These are phyloP conservation scores for Fusarium verrucosum DNA, from an alignment of 2,329 filamentous ascomycete species.

Conservation along the genomic window DNA sequence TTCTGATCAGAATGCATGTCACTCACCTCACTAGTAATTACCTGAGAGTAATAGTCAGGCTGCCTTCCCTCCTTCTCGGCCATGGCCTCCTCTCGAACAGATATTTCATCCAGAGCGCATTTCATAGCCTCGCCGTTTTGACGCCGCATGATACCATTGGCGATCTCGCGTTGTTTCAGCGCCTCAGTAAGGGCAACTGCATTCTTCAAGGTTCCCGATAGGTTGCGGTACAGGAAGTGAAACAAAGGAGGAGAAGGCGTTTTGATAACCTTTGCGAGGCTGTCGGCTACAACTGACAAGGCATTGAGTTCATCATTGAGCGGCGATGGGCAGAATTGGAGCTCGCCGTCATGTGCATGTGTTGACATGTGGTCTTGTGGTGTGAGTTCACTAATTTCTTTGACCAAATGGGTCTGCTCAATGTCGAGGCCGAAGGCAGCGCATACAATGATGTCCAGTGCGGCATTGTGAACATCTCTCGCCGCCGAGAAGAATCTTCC, in stretches of 20 bases:
- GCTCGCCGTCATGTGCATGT: background rate
- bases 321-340: background rate
- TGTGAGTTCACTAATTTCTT: conserved; percentile 3
- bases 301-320: conserved; percentile 21
- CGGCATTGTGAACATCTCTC: conserved; percentile 22
- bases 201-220: background rate
- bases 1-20: too few species aligned
- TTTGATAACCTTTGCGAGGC: conserved; percentile 11
- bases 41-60: conserved; percentile 17
- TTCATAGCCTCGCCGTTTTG: conserved; percentile 12
- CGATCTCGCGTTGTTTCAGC: conserved; percentile 6
- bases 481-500: conserved; percentile 10
- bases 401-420: conserved; percentile 11
- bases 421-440: conserved; percentile 12
- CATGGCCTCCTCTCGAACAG: conserved; percentile 14
- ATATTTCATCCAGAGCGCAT: conserved; percentile 25
- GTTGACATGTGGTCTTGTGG: rapidly evolving
- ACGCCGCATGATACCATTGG: conserved; percentile 5
- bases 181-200: background rate
- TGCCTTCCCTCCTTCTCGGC: conserved; percentile 21
- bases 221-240: conserved; percentile 14
- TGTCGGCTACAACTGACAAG: background rate
- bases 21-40: conserved; percentile 20
- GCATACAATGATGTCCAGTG: conserved; percentile 23
- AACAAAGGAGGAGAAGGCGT: conserved; percentile 9